Conservation (phyloP, 2,329 filamentous ascomycete genomes). For the Talaromyces piceae region DNA sequence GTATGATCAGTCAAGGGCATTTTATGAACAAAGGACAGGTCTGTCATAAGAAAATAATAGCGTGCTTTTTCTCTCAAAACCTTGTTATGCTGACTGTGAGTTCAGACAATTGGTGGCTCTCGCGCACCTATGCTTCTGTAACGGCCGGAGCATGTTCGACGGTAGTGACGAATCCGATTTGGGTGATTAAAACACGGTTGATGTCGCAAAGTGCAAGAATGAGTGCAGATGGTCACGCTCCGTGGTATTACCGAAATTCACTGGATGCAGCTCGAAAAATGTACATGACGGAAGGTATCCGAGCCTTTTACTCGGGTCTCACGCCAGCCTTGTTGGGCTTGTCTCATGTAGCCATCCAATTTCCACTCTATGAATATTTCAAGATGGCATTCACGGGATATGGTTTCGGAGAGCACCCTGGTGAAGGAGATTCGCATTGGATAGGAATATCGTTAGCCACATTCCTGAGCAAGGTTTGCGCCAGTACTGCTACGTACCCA, state of each 20-base stretch:
- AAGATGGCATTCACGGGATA: constrained; percentile 85
- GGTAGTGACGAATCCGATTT: constrained; percentile 92
- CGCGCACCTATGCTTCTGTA: constrained; percentile 84
- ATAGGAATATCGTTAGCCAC: constrained; percentile 79
- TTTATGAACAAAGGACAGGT: constrained; percentile 62
- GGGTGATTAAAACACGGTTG: constrained; percentile 97
- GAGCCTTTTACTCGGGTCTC: constrained; percentile 91
- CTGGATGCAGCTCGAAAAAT: constrained; percentile 91
- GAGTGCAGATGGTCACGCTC: constrained; percentile 43
- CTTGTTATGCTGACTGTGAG: neutral
- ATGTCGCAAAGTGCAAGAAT: constrained; percentile 76
- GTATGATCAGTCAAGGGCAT: constrained; percentile 81
- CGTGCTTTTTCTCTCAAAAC: no score
- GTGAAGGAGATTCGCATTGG: constrained; percentile 62
- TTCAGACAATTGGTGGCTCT: constrained; percentile 64
- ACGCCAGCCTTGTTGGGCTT: constrained; percentile 86
- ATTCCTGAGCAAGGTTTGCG: constrained; percentile 87
- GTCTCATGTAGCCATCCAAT: constrained; percentile 93
- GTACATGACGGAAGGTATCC: constrained; percentile 81
- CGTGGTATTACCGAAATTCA: constrained; percentile 86
- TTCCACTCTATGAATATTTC: constrained; percentile 89
- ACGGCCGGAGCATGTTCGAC: constrained; percentile 89
- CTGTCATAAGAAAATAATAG: neutral
- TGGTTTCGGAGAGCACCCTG: constrained; percentile 68
- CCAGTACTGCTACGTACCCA: constrained; percentile 91